Evolutionary conservation across 176 grass and related monocot genomes (phyloP), one percentile per base, ranked within the genome.

Genomic region (Bonia amplexicaulis): DNA sequence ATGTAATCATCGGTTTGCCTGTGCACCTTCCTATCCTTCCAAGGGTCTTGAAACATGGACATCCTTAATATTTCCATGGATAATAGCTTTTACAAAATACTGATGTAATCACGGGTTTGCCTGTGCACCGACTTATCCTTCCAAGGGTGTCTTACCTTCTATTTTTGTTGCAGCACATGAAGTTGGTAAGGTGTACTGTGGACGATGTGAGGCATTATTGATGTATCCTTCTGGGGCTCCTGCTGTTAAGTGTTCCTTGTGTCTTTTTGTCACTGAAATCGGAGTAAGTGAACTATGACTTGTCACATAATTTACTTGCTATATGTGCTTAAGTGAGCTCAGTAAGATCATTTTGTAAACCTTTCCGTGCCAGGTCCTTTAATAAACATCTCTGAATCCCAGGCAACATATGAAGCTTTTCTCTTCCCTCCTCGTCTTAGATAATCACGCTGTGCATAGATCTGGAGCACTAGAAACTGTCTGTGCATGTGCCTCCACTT

Each of bases 171-270:
- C 86, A 97, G 95, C 82, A 61, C 85, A 88, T 85, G 88, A 94
- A 86, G 79, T 97, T 71, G 95, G 95, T 69, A 97, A 84, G 77
- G 80, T 90, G 81, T 73, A 53, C 42, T 94, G 95, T 68, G 90
- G 90, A 41, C 88, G 83, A 79, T 97, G 95, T 88, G 86, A 69
- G 61, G 64, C 79, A 83, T 73, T 94, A 16, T 78, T 97, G 75
- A 94, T 97, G 87, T 97, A 97, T 75, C 95, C 95, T 59, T 93
- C 85, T 76, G 92, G 95, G 26, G 84, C 88, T 89, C 88, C 90
- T 41, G 82, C 95, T 71, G 95, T 93, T 10, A 91, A 89, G 79
- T 97, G 95, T 78, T 94, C 92, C 45, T 88, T 44, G 29, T 97
- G 92, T 78, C 66, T 73, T 84, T 93, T 85, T 53, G 71, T 97